These are phyloP conservation scores for Citrus sinensis DNA, from an alignment of 345 rosid species.

Conservation along the genomic window DNA sequence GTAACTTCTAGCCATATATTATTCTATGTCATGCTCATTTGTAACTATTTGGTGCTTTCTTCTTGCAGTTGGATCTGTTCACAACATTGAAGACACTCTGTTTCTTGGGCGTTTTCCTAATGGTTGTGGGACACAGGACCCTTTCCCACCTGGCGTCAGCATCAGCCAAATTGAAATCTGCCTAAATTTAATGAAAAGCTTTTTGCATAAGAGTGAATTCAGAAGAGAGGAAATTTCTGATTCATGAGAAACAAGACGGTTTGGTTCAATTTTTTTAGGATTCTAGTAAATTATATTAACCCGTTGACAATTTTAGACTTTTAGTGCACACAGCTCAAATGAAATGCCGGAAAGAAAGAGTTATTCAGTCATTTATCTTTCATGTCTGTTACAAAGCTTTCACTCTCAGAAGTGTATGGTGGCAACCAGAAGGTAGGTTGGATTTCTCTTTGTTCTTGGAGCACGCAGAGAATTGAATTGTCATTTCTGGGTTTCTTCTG, in stretches of 20 bases:
- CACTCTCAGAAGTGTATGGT: neutral
- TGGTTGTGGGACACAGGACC: slow-evolving; percentile 82
- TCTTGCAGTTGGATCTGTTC: slow-evolving; percentile 81
- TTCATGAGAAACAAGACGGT: neutral
- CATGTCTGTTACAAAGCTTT: neutral
- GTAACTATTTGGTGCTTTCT: neutral
- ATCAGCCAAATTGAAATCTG: slow-evolving; percentile 82
- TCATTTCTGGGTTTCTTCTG: too few relatives aligned
- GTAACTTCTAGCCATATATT: neutral
- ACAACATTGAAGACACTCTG: slow-evolving; percentile 77
- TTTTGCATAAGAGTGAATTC: neutral
- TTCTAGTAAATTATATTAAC: neutral
- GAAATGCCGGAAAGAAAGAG: neutral
- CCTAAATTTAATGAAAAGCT: slow-evolving; percentile 26
- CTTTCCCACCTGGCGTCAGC: slow-evolving; percentile 78
- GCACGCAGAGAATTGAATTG: too few relatives aligned
- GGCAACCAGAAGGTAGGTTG: neutral
- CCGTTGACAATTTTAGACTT: slow-evolving; percentile 12
- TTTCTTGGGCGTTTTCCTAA: slow-evolving; percentile 71
- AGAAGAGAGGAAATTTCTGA: neutral
- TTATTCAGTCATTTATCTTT: too few relatives aligned
- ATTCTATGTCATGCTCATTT: neutral
- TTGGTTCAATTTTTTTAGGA: slow-evolving; percentile 11
- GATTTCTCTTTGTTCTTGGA: neutral
- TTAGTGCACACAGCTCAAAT: neutral